phyloP scores from a whole-genome alignment of 805 yeast genomes.

The Candida chilensis region DNA sequence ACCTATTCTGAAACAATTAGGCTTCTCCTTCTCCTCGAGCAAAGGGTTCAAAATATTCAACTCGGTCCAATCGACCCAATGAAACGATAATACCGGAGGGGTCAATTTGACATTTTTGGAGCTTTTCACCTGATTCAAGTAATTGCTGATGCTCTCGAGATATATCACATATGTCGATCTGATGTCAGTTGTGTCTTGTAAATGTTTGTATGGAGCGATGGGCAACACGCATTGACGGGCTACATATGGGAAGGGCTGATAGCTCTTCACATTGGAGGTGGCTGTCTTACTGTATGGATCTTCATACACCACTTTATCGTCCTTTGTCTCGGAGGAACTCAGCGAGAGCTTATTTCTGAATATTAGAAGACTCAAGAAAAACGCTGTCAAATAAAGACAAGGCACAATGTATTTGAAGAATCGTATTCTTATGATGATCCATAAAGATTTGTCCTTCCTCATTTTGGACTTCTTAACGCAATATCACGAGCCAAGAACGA shows the following conservation, averaged over 20 bases:
- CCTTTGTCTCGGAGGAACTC: background rate
- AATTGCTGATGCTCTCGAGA: conserved; percentile 18
- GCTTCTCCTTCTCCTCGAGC: conserved; percentile 20
- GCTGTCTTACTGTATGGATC: too few species aligned
- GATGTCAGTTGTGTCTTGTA: conserved; percentile 20
- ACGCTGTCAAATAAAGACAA: background rate
- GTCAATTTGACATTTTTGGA: conserved; percentile 10
- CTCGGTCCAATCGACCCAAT: conserved; percentile 51
- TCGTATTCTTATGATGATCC: background rate
- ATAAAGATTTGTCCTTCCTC: conserved; percentile 1
- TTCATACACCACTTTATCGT: background rate
- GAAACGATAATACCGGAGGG: conserved; percentile 31
- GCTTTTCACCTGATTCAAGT: conserved; percentile 8
- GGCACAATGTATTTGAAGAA: background rate
- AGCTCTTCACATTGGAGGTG: background rate
- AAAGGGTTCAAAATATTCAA: conserved; percentile 28
- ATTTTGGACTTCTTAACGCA: too few species aligned
- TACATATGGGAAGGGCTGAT: conserved; percentile 14
- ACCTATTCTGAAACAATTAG: conserved; percentile 34
- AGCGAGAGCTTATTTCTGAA: background rate
- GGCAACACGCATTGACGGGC: conserved; percentile 20
- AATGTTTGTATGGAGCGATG: conserved; percentile 24
- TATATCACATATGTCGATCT: conserved; percentile 21
- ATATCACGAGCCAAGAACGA: too few species aligned
- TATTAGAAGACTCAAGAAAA: background rate